phyloP scores from a whole-genome alignment of 805 yeast species.

The Kazachstania bromeliacearum region DNA sequence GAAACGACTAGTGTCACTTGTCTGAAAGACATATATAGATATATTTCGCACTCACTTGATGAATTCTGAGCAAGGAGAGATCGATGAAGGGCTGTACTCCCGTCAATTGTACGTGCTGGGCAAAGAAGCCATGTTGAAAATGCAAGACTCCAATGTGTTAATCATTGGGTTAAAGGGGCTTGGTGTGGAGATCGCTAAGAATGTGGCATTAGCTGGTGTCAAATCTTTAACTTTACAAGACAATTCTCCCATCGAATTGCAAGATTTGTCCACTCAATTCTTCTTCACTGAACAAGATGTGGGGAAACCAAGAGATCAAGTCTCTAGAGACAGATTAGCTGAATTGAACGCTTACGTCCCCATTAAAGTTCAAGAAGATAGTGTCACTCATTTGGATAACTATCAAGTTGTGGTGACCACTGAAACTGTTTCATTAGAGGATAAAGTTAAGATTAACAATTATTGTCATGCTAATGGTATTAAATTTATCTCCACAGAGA shows the following conservation, averaged over 20 bases:
- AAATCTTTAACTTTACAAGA: slow-evolving; percentile 82
- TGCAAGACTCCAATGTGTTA: slow-evolving; percentile 90
- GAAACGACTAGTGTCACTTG: not conserved
- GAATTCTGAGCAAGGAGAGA: slow-evolving; percentile 34
- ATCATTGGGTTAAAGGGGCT: slow-evolving; percentile 85
- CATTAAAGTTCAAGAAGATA: slow-evolving; percentile 48
- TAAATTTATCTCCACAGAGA: slow-evolving; percentile 72
- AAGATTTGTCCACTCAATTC: slow-evolving; percentile 84
- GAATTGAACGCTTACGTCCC: slow-evolving; percentile 92
- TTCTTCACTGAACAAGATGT: slow-evolving; percentile 63
- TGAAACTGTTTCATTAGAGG: slow-evolving; percentile 54
- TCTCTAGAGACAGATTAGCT: slow-evolving; percentile 55
- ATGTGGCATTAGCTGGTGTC: slow-evolving; percentile 94
- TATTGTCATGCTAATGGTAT: slow-evolving; percentile 66
- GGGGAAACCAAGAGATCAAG: slow-evolving; percentile 69
- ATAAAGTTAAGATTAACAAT: slow-evolving; percentile 65
- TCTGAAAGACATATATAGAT: not conserved
- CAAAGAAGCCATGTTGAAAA: slow-evolving; percentile 94
- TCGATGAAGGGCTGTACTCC: slow-evolving; percentile 91
- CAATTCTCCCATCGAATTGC: slow-evolving; percentile 54
- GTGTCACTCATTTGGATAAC: slow-evolving; percentile 43
- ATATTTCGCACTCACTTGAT: slow-evolving; percentile 4
- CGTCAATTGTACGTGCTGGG: slow-evolving; percentile 96
- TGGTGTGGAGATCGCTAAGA: slow-evolving; percentile 94
- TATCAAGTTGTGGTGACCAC: slow-evolving; percentile 84